Conservation (phyloP, 2,329 filamentous ascomycete genomes). For the Coccinonectria pachysandricola region DNA sequence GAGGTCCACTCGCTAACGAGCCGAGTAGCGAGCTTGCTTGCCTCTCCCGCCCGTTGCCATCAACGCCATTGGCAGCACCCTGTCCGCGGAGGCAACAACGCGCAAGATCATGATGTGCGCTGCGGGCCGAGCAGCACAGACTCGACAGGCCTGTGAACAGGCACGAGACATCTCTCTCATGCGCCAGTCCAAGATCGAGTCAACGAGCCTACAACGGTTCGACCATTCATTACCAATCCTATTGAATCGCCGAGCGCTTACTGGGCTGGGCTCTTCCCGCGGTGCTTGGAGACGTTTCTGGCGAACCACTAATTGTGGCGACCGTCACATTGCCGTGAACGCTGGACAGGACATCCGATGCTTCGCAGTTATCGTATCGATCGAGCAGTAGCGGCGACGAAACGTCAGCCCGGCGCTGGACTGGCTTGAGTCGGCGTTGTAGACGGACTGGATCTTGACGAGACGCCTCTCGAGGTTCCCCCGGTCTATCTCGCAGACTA, state of each 20-base stretch:
- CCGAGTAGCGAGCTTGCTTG: constrained; percentile 19
- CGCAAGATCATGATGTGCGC: constrained; percentile 16
- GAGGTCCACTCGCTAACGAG: constrained; percentile 17
- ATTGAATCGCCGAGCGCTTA: too few relatives aligned
- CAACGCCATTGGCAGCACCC: constrained; percentile 16
- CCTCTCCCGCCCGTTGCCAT: constrained; percentile 20
- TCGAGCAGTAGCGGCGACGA: too few relatives aligned
- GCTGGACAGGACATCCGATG: too few relatives aligned
- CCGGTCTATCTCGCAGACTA: too few relatives aligned
- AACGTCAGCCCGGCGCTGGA: constrained; percentile 13
- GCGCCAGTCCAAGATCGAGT: constrained; percentile 18
- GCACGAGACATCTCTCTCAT: constrained; percentile 19
- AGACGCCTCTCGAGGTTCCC: constrained; percentile 14
- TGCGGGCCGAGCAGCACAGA: constrained; percentile 17
- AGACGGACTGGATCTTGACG: constrained; percentile 14
- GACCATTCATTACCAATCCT: too few relatives aligned
- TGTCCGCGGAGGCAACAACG: constrained; percentile 14
- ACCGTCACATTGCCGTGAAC: too few relatives aligned
- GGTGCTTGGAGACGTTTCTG: too few relatives aligned
- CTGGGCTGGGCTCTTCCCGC: too few relatives aligned
- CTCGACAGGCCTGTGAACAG: constrained; percentile 10
- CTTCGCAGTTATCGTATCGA: too few relatives aligned
- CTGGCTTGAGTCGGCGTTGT: constrained; percentile 17
- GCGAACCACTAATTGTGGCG: too few relatives aligned
- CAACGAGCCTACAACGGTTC: too few relatives aligned